A percentile compares a stretch with the other conserved stretches of the same genome.
These are phyloP conservation scores for Aspergillus sp. DNA, from an alignment of 2,329 filamentous ascomycete genomes.

Conservation along the genomic window DNA sequence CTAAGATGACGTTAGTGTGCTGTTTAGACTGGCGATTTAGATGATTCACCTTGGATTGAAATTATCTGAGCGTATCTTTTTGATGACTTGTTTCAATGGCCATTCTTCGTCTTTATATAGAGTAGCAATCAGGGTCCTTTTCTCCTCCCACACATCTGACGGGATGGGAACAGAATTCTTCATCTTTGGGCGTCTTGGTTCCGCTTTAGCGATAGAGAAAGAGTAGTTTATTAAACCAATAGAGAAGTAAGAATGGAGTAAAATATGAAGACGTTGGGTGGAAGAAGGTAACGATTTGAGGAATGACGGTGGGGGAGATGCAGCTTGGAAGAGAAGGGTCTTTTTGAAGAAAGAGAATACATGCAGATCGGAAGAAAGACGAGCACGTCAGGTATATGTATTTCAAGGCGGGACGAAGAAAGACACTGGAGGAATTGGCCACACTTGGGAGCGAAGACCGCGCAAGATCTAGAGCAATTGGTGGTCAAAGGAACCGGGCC, in stretches of 20 bases:
- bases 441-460: constrained; percentile 6
- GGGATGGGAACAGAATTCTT: constrained; percentile 45
- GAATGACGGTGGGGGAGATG: neutral
- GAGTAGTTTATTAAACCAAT: neutral
- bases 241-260: neutral
- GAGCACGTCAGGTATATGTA: constrained; percentile 7
- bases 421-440: neutral
- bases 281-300: neutral
- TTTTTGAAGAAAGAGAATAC: constrained; percentile 3
- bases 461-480: constrained; percentile 13
- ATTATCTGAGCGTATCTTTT: constrained; percentile 42
- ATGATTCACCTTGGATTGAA: constrained; percentile 43
- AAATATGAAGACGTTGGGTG: neutral
- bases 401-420: neutral
- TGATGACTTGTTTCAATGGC: constrained; percentile 47
- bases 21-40: neutral
- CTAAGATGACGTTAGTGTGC: constrained; percentile 23
- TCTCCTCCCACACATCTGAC: constrained; percentile 46
- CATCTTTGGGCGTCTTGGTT: constrained; percentile 25
- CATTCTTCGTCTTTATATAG: constrained; percentile 47
- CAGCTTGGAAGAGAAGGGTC: neutral
- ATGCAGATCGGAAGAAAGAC: constrained; percentile 7
- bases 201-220: neutral
- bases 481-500: constrained; percentile 7
- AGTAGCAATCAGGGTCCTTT: constrained; percentile 41